A percentile compares a stretch with the other conserved stretches of the same genome.
Evolutionary conservation across 768 basidiomycete genomes (phyloP).

Genomic region (Termitomyces sp.): DNA sequence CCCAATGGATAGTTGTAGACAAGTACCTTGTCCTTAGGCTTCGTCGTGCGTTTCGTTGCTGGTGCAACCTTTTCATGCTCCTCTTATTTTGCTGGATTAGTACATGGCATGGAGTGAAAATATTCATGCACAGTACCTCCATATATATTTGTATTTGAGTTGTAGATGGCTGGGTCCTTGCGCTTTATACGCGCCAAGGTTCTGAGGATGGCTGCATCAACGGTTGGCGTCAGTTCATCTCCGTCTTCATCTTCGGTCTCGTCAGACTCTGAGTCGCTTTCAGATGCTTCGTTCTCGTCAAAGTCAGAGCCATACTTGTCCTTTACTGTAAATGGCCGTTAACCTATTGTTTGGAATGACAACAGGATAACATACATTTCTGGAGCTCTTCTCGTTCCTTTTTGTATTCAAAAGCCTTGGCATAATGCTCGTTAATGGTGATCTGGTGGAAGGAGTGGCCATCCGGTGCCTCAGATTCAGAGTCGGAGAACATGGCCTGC

Average conservation of each 20-base stretch:
- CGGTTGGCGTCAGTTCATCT: conserved; percentile 87
- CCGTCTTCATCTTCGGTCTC: conserved; percentile 94
- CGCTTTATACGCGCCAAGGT: conserved; percentile 83
- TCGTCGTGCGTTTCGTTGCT: conserved; percentile 21
- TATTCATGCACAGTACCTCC: conserved; percentile 49
- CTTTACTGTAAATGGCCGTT: conserved; percentile 52
- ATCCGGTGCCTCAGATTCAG: conserved; percentile 45
- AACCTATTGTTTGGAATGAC: not conserved
- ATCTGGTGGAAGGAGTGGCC: conserved; percentile 41
- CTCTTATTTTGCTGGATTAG: conserved; percentile 39
- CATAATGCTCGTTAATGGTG: conserved; percentile 73
- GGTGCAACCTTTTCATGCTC: conserved; percentile 53
- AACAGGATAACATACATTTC: conserved; percentile 49
- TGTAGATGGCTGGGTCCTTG: conserved; percentile 85
- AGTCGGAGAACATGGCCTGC: conserved; percentile 41
- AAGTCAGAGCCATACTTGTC: conserved; percentile 83
- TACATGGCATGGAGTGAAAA: not conserved
- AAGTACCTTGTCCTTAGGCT: conserved; percentile 49
- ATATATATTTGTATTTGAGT: conserved; percentile 65
- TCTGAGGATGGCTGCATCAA: conserved; percentile 91
- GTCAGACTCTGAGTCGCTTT: conserved; percentile 67
- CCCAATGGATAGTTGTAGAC: not conserved
- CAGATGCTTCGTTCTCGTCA: conserved; percentile 47
- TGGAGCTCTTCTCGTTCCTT: conserved; percentile 85
- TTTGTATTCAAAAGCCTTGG: conserved; percentile 77